Conservation (phyloP, 148 eudicot species). For the Salicornia ramosissima region DNA sequence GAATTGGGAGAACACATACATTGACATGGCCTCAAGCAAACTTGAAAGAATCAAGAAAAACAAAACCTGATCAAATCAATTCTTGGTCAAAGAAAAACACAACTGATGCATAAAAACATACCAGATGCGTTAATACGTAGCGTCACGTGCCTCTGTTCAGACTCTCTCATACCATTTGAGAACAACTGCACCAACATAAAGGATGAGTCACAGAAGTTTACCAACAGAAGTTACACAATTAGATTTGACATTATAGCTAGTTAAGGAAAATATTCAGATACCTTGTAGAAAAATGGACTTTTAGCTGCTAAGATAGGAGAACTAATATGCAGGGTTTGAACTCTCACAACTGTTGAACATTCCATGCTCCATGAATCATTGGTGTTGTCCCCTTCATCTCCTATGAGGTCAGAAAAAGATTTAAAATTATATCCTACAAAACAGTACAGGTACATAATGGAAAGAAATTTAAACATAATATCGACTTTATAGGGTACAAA, state of each 20-base stretch:
- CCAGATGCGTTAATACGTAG: constrained; percentile 86
- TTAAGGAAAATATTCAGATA: constrained; percentile 15
- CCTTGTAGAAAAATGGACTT: constrained; percentile 97
- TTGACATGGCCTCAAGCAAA: not conserved
- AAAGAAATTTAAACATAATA: not conserved
- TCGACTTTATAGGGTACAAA: not conserved
- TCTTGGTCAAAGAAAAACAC: not conserved
- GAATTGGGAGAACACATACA: not conserved
- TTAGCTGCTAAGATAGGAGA: constrained; percentile 98
- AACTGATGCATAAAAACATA: constrained; percentile 29
- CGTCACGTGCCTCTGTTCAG: constrained; percentile 94
- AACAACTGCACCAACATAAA: constrained; percentile 53
- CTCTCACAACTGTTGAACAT: constrained; percentile 58
- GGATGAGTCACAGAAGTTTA: not conserved
- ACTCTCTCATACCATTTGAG: constrained; percentile 97
- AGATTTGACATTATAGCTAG: not conserved
- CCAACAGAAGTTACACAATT: constrained; percentile 4
- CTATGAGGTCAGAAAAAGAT: constrained; percentile 31
- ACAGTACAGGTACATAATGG: not conserved
- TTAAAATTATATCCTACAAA: not conserved
- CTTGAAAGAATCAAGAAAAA: not conserved
- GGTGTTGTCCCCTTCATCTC: constrained; percentile 75
- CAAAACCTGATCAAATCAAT: not conserved
- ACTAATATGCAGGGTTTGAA: constrained; percentile 80
- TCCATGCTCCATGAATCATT: constrained; percentile 87